Evolutionary conservation across 108 stramenopile species (phyloP).

Genomic region (Aurantiochytrium sp.): DNA sequence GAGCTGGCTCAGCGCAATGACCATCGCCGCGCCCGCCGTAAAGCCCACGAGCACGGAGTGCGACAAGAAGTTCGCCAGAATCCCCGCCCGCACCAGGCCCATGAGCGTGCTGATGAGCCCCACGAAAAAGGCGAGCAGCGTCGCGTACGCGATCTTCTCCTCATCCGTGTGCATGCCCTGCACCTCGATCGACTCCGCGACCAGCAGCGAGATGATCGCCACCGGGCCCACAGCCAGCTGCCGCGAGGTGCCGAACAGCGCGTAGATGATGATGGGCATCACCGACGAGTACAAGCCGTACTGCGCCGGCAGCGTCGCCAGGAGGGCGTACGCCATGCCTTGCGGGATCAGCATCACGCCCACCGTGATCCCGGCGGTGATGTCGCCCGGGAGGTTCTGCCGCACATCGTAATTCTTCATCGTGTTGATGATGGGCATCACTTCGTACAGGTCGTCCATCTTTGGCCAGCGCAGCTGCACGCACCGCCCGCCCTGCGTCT

Average conservation of each 20-base stretch:
- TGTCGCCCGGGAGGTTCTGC: not conserved
- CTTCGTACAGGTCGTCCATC: not conserved
- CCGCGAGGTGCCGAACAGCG: conserved; percentile 68
- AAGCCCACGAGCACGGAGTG: conserved; percentile 80
- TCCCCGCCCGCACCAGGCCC: conserved; percentile 60
- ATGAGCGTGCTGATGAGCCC: conserved; percentile 52
- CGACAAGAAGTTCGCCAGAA: conserved; percentile 70
- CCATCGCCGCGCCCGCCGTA: conserved; percentile 73
- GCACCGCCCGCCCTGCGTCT: not conserved
- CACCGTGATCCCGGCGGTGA: conserved; percentile 29
- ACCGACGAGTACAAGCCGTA: conserved; percentile 78
- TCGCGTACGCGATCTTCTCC: conserved; percentile 36
- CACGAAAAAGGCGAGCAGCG: conserved; percentile 59
- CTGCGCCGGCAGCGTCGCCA: conserved; percentile 74
- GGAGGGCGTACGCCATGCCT: conserved; percentile 75
- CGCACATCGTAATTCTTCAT: not conserved
- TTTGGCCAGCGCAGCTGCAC: not conserved
- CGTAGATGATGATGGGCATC: conserved; percentile 69
- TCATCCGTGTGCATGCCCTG: not conserved
- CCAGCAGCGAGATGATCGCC: conserved; percentile 58
- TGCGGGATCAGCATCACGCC: conserved; percentile 82
- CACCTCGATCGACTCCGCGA: not conserved
- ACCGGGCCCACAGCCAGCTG: conserved; percentile 82
- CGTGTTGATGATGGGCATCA: not conserved
- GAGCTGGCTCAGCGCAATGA: conserved; percentile 75